Conservation (phyloP, 805 yeast genomes). For the Pichia eremophila region DNA sequence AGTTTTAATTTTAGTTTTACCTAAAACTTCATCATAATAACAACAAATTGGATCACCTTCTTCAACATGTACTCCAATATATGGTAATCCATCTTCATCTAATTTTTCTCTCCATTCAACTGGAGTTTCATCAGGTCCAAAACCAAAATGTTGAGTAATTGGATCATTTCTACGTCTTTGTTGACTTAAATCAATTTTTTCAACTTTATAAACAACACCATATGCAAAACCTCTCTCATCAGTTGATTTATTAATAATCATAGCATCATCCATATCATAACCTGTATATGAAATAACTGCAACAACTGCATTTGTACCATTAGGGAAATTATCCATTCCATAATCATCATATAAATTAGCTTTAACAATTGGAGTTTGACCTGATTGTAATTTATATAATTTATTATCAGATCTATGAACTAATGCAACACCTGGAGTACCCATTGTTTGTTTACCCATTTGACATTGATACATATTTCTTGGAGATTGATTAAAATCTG, state of each 20-base stretch:
- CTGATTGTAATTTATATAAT: conserved; percentile 83
- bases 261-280: conserved; percentile 99
- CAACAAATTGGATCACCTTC: conserved; percentile 97
- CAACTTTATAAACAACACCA: conserved; percentile 93
- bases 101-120: conserved; percentile 79
- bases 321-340: conserved; percentile 97
- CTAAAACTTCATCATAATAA: conserved; percentile 80
- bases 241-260: conserved; percentile 95
- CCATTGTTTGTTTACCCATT: conserved; percentile 99
- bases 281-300: conserved; percentile 99
- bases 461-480: conserved; percentile 99
- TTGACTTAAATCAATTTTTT: conserved; percentile 73
- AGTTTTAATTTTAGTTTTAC: conserved; percentile 84
- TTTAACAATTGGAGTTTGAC: conserved; percentile 95
- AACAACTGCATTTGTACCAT: conserved; percentile 96
- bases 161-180: conserved; percentile 89
- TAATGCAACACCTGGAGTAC: conserved; percentile 97
- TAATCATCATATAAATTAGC: conserved; percentile 90
- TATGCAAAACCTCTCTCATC: conserved; percentile 97
- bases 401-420: conserved; percentile 91
- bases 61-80: conserved; percentile 76
- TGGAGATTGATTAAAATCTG: conserved; percentile 98
- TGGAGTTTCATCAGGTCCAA: conserved; percentile 91
- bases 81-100: conserved; percentile 89
- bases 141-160: conserved; percentile 86